Evolutionary conservation across 169 alveolate species (phyloP).

Genomic region (Cardiosporidium cionae): DNA sequence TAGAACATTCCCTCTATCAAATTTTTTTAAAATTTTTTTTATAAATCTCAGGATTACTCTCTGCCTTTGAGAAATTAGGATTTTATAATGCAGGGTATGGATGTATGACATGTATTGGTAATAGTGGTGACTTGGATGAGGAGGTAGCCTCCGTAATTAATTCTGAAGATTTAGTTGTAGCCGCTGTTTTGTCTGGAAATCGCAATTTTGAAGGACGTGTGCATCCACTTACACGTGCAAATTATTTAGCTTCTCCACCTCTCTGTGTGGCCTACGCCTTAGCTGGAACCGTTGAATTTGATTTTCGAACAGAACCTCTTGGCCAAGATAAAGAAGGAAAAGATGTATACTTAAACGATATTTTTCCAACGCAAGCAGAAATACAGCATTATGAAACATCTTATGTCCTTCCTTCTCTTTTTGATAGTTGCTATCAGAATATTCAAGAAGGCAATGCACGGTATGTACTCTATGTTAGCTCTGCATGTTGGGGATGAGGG

Average conservation of each 20-base stretch:
- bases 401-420: slow-evolving; percentile 80
- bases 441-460: slow-evolving; percentile 79
- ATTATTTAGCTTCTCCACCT: slow-evolving; percentile 92
- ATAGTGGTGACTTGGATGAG: slow-evolving; percentile 87
- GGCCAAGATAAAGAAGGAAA: slow-evolving; percentile 41
- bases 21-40: not conserved
- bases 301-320: slow-evolving; percentile 80
- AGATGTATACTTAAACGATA: slow-evolving; percentile 52
- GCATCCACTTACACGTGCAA: slow-evolving; percentile 89
- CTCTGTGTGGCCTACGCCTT: slow-evolving; percentile 90
- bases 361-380: slow-evolving; percentile 82
- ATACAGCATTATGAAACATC: slow-evolving; percentile 58
- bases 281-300: slow-evolving; percentile 87
- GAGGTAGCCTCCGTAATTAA: slow-evolving; percentile 82
- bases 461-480: slow-evolving; percentile 1
- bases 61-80: slow-evolving; percentile 56
- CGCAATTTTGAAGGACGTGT: slow-evolving; percentile 94
- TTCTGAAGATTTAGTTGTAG: slow-evolving; percentile 76
- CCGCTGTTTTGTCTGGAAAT: slow-evolving; percentile 91
- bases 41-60: slow-evolving; percentile 40
- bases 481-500: too few relatives aligned
- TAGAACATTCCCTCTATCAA: not conserved
- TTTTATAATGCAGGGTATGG: slow-evolving; percentile 91
- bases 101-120: slow-evolving; percentile 97
- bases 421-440: slow-evolving; percentile 75